Conservation (phyloP, 768 basidiomycete genomes). For the Coprinopsis sp. region DNA sequence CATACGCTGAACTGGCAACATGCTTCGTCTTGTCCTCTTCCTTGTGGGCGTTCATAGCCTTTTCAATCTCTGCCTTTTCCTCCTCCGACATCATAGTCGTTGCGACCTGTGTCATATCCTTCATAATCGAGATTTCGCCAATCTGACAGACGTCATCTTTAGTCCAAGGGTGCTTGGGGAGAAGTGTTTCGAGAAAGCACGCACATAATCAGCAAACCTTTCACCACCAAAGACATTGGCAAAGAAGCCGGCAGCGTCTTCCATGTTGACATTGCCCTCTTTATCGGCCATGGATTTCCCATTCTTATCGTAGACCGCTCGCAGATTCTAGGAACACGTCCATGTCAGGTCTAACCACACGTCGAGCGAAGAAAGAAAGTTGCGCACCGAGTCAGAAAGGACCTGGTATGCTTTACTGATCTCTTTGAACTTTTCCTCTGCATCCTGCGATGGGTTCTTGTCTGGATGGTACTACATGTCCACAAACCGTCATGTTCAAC, state of each 20-base stretch:
- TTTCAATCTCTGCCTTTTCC: slow-evolving; percentile 84
- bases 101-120: slow-evolving; percentile 83
- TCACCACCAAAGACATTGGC: slow-evolving; percentile 95
- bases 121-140: slow-evolving; percentile 94
- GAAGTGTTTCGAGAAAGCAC: slow-evolving; percentile 24
- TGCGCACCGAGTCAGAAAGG: too few relatives aligned
- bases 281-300: slow-evolving; percentile 88
- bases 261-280: slow-evolving; percentile 74
- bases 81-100: slow-evolving; percentile 89
- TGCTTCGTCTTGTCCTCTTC: slow-evolving; percentile 7
- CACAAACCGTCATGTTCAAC: too few relatives aligned
- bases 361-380: neutral
- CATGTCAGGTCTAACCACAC: neutral
- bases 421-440: slow-evolving; percentile 95
- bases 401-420: too few relatives aligned
- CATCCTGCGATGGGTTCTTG: slow-evolving; percentile 90
- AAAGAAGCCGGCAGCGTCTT: slow-evolving; percentile 93
- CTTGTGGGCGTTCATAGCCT: slow-evolving; percentile 45
- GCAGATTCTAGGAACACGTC: slow-evolving; percentile 52
- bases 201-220: slow-evolving; percentile 81
- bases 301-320: slow-evolving; percentile 92
- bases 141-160: slow-evolving; percentile 48
- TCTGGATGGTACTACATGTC: slow-evolving; percentile 91
- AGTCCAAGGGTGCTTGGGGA: neutral
- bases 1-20: slow-evolving; percentile 4